A percentile compares a stretch with the other conserved stretches of the same genome.
Evolutionary conservation across 176 grass and related monocot species (phyloP).

Genomic region (Areca catechu): DNA sequence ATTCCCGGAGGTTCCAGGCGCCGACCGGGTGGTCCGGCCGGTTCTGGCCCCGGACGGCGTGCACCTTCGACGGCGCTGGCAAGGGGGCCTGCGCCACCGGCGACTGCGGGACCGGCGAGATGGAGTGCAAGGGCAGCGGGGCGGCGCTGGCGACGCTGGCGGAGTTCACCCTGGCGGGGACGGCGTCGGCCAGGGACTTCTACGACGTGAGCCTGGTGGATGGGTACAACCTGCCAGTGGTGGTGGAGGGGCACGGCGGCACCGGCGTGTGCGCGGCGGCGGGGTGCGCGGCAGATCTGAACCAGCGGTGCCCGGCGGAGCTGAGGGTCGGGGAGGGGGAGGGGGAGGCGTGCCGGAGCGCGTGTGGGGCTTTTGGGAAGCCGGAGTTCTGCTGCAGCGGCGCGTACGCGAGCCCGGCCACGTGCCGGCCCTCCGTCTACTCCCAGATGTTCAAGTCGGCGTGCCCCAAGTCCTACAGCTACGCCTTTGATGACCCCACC

Average conservation of each 20-base stretch:
- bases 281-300: conserved; percentile 72
- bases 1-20: conserved; percentile 36
- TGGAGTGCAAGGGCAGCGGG: conserved; percentile 57
- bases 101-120: conserved; percentile 65
- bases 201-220: conserved; percentile 99
- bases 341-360: conserved; percentile 73
- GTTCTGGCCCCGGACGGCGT: conserved; percentile 71
- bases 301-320: conserved; percentile 65
- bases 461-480: conserved; percentile 97
- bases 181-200: conserved; percentile 44
- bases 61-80: conserved; percentile 32
- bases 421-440: conserved; percentile 62
- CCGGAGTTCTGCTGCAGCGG: conserved; percentile 97
- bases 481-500: conserved; percentile 86
- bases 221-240: conserved; percentile 75
- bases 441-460: conserved; percentile 83
- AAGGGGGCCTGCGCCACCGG: conserved; percentile 53
- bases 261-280: conserved; percentile 38
- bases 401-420: conserved; percentile 57
- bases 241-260: conserved; percentile 37
- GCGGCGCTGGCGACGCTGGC: conserved; percentile 63
- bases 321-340: conserved; percentile 31
- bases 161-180: conserved; percentile 71
- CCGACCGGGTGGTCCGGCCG: conserved; percentile 76
- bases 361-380: conserved; percentile 83